Base-by-base conservation (phyloP, 139 green algal species). In the Gonium pectorale region DNA sequence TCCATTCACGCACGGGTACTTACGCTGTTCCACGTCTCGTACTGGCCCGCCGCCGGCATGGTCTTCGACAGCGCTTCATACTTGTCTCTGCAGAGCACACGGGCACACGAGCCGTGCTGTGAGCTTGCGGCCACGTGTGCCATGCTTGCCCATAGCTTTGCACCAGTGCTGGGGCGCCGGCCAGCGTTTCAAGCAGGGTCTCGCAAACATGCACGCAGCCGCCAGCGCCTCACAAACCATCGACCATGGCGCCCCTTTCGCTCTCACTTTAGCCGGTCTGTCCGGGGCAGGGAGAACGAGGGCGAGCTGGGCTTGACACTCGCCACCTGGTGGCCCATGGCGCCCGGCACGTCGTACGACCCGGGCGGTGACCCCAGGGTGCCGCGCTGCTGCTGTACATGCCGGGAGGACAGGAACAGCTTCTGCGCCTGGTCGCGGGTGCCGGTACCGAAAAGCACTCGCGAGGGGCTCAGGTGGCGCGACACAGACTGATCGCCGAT, bases 11-110 rank as follows among this genome's bases (percentile, higher is more conserved):
- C n/a, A n/a, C n/a, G n/a, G 31, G 33, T 22, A 79, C 71, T 79
- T 46, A 79, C 71, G 46, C 60, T 52, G 44, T 71, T 51, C 71
- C 71, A 88, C 8, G 72, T 83, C 62, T 88, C 83, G 60, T 88
- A 88, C 44, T 75, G 43, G 5, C 82, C 82, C 8, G 72, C 71
- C 44, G 62, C 71, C 0, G 82, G 82, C 71, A 87, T 74, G 8
- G 59, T 81, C 31, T 73, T 59, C 0, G 60, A 69, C 15, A 87
- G 71, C 27, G 35, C 41, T 21, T 87, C 82, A 31, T 83, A 87
- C 72, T 73, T 37, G 17, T 80, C 72, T 63, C 75, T 82, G 75
- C n/a, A n/a, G n/a, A n/a, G n/a, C n/a, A n/a, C n/a, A n/a, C n/a
- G n/a, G n/a, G n/a, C n/a, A n/a, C n/a, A n/a, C n/a, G n/a, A n/a